Percentiles rank a stretch among this genome's conserved stretches.
Conservation (phyloP, 2,329 filamentous ascomycete genomes). For the Fusarium chaquense region DNA sequence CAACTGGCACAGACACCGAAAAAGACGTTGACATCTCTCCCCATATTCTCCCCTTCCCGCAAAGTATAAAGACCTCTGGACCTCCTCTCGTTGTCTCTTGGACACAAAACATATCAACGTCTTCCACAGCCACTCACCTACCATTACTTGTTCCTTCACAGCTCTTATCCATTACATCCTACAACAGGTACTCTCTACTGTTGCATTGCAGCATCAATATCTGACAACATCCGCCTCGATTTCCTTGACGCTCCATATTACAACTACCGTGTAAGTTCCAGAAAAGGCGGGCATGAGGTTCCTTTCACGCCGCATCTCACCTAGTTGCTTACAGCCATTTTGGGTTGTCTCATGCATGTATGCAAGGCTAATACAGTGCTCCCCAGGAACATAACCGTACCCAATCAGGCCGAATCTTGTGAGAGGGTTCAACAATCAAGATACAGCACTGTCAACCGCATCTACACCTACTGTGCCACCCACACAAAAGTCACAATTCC, state of each 20-base stretch:
- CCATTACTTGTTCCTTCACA: constrained; percentile 8
- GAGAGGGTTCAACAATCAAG: constrained; percentile 35
- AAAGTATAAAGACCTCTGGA: constrained; percentile 39
- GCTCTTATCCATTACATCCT: constrained; percentile 7
- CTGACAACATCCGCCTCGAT: constrained; percentile 19
- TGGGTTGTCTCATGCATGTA: constrained; percentile 27
- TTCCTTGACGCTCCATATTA: constrained; percentile 6
- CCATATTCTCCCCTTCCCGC: constrained; percentile 7
- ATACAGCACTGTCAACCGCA: constrained; percentile 24
- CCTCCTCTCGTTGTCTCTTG: constrained; percentile 16
- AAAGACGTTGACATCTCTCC: constrained; percentile 8
- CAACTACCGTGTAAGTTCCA: constrained; percentile 28
- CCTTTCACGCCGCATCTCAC: constrained; percentile 18
- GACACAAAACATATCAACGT: constrained; percentile 9
- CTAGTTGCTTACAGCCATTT: constrained; percentile 21
- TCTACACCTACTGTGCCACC: constrained; percentile 38
- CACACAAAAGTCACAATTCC: constrained; percentile 30
- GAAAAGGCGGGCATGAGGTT: constrained; percentile 25
- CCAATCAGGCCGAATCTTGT: constrained; percentile 45
- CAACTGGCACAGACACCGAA: constrained; percentile 16
- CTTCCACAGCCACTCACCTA: constrained; percentile 15
- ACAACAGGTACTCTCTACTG: neutral
- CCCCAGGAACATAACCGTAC: constrained; percentile 28
- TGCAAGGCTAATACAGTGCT: constrained; percentile 45
- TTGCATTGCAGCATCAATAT: constrained; percentile 10